These are phyloP conservation scores for Botrytis squamosa DNA, from an alignment of 2,329 filamentous ascomycete species.

Conservation along the genomic window DNA sequence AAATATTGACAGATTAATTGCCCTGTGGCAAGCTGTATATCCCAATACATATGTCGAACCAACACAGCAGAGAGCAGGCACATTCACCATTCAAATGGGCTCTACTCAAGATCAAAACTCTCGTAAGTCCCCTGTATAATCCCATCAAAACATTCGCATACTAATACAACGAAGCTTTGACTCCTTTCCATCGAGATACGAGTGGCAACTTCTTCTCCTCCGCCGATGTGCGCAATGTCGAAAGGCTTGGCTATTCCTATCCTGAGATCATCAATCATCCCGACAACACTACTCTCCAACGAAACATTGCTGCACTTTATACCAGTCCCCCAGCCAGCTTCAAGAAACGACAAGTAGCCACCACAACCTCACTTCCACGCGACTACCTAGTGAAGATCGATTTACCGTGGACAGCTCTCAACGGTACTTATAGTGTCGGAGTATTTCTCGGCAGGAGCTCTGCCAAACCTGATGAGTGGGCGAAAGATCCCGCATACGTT, in stretches of 20 bases:
- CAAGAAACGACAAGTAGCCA: slow-evolving; percentile 1
- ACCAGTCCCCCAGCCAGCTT: neutral
- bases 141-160: neutral
- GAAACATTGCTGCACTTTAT: slow-evolving; percentile 17
- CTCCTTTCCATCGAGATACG: slow-evolving; percentile 57
- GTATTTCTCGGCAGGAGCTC: slow-evolving; percentile 40
- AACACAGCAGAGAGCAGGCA: slow-evolving; percentile 51
- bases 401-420: slow-evolving; percentile 36
- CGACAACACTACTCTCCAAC: slow-evolving; percentile 14
- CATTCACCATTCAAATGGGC: slow-evolving; percentile 54
- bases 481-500: slow-evolving; percentile 11
- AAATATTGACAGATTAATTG: slow-evolving; percentile 71
- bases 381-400: slow-evolving; percentile 40
- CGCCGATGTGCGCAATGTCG: slow-evolving; percentile 9
- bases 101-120: slow-evolving; percentile 15
- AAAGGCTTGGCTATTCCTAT: slow-evolving; percentile 69
- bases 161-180: slow-evolving; percentile 43
- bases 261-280: slow-evolving; percentile 47
- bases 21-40: slow-evolving; percentile 74
- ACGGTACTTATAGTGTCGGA: slow-evolving; percentile 38
- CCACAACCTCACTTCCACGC: slow-evolving; percentile 24
- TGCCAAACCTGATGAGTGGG: slow-evolving; percentile 28
- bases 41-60: slow-evolving; percentile 64
- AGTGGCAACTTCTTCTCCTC: slow-evolving; percentile 18
- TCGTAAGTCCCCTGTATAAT: neutral